These are phyloP conservation scores for Rhytidhysteron rufulum DNA, from an alignment of 2,329 filamentous ascomycete species.

Conservation along the genomic window DNA sequence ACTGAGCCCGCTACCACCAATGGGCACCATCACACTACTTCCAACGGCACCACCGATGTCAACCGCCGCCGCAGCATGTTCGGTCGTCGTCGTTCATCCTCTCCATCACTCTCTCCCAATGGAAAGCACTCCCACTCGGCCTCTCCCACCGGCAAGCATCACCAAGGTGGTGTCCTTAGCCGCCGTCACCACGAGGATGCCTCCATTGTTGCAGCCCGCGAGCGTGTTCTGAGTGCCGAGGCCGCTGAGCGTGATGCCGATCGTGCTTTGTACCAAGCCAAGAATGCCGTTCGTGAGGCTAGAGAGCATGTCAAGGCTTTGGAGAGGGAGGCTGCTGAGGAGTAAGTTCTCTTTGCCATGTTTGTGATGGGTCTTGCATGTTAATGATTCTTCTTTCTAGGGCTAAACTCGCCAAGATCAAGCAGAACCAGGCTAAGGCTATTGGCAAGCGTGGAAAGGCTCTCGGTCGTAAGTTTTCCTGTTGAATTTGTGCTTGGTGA, in stretches of 20 bases:
- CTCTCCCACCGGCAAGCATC: slow-evolving; percentile 17
- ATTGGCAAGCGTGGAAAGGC: slow-evolving; percentile 66
- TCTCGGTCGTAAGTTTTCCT: slow-evolving; percentile 58
- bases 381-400: slow-evolving; percentile 13
- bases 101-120: slow-evolving; percentile 28
- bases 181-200: slow-evolving; percentile 53
- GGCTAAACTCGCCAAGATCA: slow-evolving; percentile 62
- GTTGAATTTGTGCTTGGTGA: not conserved
- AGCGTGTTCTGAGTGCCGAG: slow-evolving; percentile 62
- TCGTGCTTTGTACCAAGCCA: slow-evolving; percentile 56
- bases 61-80: slow-evolving; percentile 30
- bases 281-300: slow-evolving; percentile 58
- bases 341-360: slow-evolving; percentile 31
- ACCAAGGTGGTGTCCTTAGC: slow-evolving; percentile 34
- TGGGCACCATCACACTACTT: too few species aligned
- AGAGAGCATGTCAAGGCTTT: slow-evolving; percentile 60
- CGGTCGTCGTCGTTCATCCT: slow-evolving; percentile 33
- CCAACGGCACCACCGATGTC: slow-evolving; percentile 13
- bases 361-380: too few species aligned
- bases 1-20: slow-evolving; percentile 13
- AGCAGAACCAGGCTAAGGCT: slow-evolving; percentile 62
- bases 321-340: slow-evolving; percentile 63
- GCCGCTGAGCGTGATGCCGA: slow-evolving; percentile 63
- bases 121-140: slow-evolving; percentile 19
- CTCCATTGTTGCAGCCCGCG: slow-evolving; percentile 57